Percentiles rank a stretch among this genome's conserved stretches.
phyloP scores from a whole-genome alignment of 2,329 filamentous ascomycete species.

The Diaporthe citrichinensis region DNA sequence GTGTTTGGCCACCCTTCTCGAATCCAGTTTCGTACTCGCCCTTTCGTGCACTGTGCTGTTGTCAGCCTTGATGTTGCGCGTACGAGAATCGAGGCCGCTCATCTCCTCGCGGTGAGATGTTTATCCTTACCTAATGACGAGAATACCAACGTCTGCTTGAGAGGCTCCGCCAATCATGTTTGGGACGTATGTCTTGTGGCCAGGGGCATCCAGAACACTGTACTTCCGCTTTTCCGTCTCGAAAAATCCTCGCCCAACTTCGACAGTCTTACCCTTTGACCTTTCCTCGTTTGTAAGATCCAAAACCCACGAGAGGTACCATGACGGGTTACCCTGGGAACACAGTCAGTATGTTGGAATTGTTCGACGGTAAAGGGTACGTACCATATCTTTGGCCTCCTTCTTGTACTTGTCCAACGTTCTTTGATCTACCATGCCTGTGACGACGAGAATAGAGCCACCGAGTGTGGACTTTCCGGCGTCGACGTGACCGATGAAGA shows the following conservation, averaged over 20 bases:
- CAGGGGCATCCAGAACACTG: slow-evolving; percentile 95
- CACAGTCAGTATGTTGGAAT: not conserved
- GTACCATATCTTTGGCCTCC: slow-evolving; percentile 89
- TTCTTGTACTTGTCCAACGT: slow-evolving; percentile 98
- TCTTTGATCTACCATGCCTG: slow-evolving; percentile 99
- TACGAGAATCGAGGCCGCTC: not conserved
- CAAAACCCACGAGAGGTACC: slow-evolving; percentile 98
- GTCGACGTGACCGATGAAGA: slow-evolving; percentile 98
- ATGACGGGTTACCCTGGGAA: slow-evolving; percentile 84
- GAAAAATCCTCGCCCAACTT: slow-evolving; percentile 95
- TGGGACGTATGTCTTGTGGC: slow-evolving; percentile 97
- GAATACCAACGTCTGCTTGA: slow-evolving; percentile 92
- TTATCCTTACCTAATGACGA: slow-evolving; percentile 67
- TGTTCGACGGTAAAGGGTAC: not conserved
- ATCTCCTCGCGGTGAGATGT: too few relatives aligned
- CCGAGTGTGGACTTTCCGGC: slow-evolving; percentile 97
- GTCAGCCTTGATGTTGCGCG: slow-evolving; percentile 1
- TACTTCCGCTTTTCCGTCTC: slow-evolving; percentile 97
- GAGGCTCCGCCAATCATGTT: slow-evolving; percentile 98
- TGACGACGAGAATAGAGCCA: slow-evolving; percentile 91
- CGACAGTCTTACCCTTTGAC: slow-evolving; percentile 96
- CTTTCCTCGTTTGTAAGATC: slow-evolving; percentile 98
- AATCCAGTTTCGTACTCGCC: slow-evolving; percentile 99
- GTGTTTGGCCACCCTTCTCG: slow-evolving; percentile 94
- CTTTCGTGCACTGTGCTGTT: slow-evolving; percentile 87